phyloP scores from a whole-genome alignment of 2,329 filamentous ascomycete genomes.

The Fusarium sp. region DNA sequence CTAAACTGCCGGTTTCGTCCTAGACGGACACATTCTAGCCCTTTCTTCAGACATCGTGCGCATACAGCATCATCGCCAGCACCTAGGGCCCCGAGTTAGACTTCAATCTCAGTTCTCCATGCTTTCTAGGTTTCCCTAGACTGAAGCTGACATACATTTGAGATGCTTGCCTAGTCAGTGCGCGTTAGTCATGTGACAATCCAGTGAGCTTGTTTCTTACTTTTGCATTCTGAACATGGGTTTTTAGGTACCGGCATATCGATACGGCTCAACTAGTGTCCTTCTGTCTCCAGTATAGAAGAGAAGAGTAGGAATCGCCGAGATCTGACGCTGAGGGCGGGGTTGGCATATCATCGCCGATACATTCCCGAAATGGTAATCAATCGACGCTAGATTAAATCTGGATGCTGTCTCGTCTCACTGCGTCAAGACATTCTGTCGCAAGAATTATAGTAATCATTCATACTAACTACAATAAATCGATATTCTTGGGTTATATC shows the following conservation, averaged over 20 bases:
- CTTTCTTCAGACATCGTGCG: too few relatives aligned
- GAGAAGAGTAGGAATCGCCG: neutral
- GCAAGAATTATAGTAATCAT: too few relatives aligned
- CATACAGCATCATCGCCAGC: too few relatives aligned
- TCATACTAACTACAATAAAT: neutral
- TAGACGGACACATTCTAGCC: too few relatives aligned
- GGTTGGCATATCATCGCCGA: neutral
- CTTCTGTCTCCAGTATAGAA: fast-evolving
- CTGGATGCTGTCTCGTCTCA: neutral
- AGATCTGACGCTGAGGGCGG: neutral
- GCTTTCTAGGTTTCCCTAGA: too few relatives aligned
- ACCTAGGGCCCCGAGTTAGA: too few relatives aligned
- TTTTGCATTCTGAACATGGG: conserved; percentile 34
- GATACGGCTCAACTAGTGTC: neutral
- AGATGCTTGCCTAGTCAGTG: too few relatives aligned
- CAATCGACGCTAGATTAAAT: neutral
- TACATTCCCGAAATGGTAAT: neutral
- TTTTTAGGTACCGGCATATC: conserved; percentile 24
- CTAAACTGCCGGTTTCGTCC: too few relatives aligned
- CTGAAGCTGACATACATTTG: too few relatives aligned
- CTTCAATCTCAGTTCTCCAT: fast-evolving
- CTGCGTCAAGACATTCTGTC: neutral
- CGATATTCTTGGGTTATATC: fast-evolving
- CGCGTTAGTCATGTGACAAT: too few relatives aligned
- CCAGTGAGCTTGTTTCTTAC: too few relatives aligned